These are phyloP conservation scores for Saccharomycopsis hybrid DNA, from an alignment of 1,139 yeast species.

Conservation along the genomic window DNA sequence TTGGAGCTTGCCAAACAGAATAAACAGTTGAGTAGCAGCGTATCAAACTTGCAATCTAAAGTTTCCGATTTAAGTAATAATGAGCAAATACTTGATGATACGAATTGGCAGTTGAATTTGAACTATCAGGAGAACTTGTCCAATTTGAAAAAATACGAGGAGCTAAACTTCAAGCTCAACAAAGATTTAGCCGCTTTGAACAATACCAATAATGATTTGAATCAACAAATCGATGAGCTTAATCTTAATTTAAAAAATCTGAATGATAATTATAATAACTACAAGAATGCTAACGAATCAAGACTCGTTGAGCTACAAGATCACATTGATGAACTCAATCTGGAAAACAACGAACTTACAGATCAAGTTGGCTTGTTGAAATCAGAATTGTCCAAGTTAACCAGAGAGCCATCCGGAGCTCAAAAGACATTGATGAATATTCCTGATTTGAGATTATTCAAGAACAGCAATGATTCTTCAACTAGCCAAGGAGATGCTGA, in stretches of 20 bases:
- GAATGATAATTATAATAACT: constrained; percentile 33
- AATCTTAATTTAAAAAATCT: constrained; percentile 37
- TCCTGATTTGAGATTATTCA: constrained; percentile 24
- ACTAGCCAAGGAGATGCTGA: constrained; percentile 23
- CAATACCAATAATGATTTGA: constrained; percentile 29
- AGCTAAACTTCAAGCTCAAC: constrained; percentile 32
- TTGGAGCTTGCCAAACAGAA: constrained; percentile 40
- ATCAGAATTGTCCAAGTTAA: constrained; percentile 13
- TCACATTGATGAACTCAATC: constrained; percentile 51
- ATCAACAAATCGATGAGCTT: constrained; percentile 46
- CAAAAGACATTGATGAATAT: constrained; percentile 17
- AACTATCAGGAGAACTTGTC: constrained; percentile 46
- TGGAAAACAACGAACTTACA: constrained; percentile 55
- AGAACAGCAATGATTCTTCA: neutral
- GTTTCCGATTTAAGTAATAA: constrained; percentile 31
- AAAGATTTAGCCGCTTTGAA: constrained; percentile 29
- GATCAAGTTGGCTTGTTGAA: constrained; percentile 33
- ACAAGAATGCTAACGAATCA: constrained; percentile 32
- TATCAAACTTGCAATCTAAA: constrained; percentile 31
- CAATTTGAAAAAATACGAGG: constrained; percentile 31
- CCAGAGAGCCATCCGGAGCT: neutral
- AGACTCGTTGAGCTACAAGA: constrained; percentile 44
- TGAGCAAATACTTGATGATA: constrained; percentile 53
- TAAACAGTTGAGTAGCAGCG: constrained; percentile 33
- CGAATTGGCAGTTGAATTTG: constrained; percentile 74